A percentile compares a stretch with the other conserved stretches of the same genome.
These are phyloP conservation scores for Coprinopsis sp. DNA, from an alignment of 768 basidiomycete genomes.

Conservation along the genomic window DNA sequence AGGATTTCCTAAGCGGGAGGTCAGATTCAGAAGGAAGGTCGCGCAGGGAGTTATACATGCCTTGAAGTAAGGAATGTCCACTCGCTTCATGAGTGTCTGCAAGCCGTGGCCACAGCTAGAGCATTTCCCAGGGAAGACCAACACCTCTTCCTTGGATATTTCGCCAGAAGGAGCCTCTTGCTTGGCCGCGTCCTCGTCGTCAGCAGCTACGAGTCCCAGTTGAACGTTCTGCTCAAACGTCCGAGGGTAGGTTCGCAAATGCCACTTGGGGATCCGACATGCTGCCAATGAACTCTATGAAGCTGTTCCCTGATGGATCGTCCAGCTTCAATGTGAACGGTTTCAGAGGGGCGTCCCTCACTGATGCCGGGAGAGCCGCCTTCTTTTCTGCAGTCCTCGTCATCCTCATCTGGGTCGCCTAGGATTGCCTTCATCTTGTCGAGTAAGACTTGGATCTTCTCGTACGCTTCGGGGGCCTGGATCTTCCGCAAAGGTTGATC, in stretches of 20 bases:
- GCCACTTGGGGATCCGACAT: slow-evolving; percentile 95
- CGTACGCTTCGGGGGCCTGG: slow-evolving; percentile 67
- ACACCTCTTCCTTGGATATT: slow-evolving; percentile 70
- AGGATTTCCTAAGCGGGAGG: slow-evolving; percentile 67
- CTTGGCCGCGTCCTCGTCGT: slow-evolving; percentile 27
- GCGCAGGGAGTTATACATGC: slow-evolving; percentile 31
- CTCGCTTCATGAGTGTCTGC: slow-evolving; percentile 92
- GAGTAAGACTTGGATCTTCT: slow-evolving; percentile 74
- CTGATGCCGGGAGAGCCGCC: slow-evolving; percentile 21
- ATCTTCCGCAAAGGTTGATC: slow-evolving; percentile 83
- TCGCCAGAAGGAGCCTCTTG: slow-evolving; percentile 11
- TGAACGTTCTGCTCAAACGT: slow-evolving; percentile 75
- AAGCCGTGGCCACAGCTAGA: slow-evolving; percentile 81
- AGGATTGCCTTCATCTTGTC: slow-evolving; percentile 59
- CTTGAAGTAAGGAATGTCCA: slow-evolving; percentile 97
- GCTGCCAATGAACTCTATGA: slow-evolving; percentile 82
- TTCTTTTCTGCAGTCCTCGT: slow-evolving; percentile 34
- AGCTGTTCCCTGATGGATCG: slow-evolving; percentile 96
- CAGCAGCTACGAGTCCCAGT: slow-evolving; percentile 63
- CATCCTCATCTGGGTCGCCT: slow-evolving; percentile 53
- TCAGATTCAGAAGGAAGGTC: not conserved
- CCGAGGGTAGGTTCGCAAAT: slow-evolving; percentile 74
- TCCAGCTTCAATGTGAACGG: slow-evolving; percentile 82
- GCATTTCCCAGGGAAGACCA: slow-evolving; percentile 82
- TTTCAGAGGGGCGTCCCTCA: slow-evolving; percentile 51